Percentiles rank a stretch among this genome's conserved stretches.
phyloP scores from a whole-genome alignment of 169 alveolate genomes.

The Theileria equi region DNA sequence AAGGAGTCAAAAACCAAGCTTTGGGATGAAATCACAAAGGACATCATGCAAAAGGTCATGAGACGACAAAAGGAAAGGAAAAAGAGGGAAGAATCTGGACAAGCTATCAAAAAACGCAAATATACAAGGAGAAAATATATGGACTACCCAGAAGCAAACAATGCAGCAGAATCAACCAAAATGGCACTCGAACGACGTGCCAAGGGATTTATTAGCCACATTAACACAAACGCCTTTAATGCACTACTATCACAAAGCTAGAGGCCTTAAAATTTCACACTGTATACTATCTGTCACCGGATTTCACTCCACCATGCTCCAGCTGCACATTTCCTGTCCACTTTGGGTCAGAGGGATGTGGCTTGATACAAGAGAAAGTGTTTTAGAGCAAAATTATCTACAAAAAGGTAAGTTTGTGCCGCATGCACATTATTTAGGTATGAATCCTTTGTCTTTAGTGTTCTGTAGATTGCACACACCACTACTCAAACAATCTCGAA shows the following conservation, averaged over 20 bases:
- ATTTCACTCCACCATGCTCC: no score
- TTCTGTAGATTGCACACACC: no score
- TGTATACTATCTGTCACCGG: no score
- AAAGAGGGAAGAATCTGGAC: slow-evolving; percentile 57
- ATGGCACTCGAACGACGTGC: slow-evolving; percentile 68
- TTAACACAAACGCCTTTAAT: slow-evolving; percentile 55
- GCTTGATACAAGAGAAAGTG: no score
- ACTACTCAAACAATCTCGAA: no score
- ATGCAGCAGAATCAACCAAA: slow-evolving; percentile 62
- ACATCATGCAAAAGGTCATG: slow-evolving; percentile 75
- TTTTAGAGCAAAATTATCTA: no score
- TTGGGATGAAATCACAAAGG: slow-evolving; percentile 85
- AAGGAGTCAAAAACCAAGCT: slow-evolving; percentile 73
- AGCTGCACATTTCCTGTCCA: no score
- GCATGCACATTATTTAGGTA: no score
- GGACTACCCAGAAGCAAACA: slow-evolving; percentile 62
- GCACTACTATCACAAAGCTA: slow-evolving; percentile 23
- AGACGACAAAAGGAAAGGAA: slow-evolving; percentile 67
- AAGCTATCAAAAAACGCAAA: slow-evolving; percentile 54
- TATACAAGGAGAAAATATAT: slow-evolving; percentile 44
- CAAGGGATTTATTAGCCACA: slow-evolving; percentile 55
- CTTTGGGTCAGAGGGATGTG: no score
- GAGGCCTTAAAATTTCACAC: no score
- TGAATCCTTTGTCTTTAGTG: no score
- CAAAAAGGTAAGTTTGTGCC: no score